Evolutionary conservation across 2,329 filamentous ascomycete genomes (phyloP).

Genomic region (Allantophomopsis cytisporea): DNA sequence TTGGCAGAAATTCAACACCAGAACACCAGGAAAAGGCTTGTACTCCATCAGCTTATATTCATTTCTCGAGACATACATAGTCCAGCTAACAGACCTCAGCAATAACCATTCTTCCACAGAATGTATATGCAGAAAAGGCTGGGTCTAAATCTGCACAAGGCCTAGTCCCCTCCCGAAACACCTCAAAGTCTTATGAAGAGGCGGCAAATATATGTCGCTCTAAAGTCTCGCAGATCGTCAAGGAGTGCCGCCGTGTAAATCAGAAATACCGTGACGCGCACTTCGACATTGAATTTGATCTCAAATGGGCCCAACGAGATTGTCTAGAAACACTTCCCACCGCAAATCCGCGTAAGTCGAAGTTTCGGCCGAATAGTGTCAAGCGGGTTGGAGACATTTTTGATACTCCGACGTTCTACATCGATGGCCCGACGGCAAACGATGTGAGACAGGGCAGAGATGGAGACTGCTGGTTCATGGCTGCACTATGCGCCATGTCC

Average conservation of each 20-base stretch:
- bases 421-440: conserved; percentile 61
- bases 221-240: conserved; percentile 47
- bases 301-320: conserved; percentile 43
- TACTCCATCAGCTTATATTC: not conserved
- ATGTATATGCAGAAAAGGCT: conserved; percentile 47
- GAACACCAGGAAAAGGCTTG: conserved; percentile 54
- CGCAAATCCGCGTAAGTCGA: conserved; percentile 1
- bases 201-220: conserved; percentile 54
- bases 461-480: conserved; percentile 81
- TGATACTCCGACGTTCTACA: conserved; percentile 61
- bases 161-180: conserved; percentile 37
- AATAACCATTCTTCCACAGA: conserved; percentile 56
- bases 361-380: conserved; percentile 7
- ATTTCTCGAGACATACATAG: not conserved
- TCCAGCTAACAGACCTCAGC: conserved; percentile 23
- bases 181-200: conserved; percentile 57
- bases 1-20: conserved; percentile 59
- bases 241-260: conserved; percentile 61
- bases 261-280: conserved; percentile 79
- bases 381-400: conserved; percentile 68
- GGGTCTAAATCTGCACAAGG: conserved; percentile 40
- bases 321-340: conserved; percentile 30
- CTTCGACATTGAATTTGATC: conserved; percentile 71
- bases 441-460: conserved; percentile 68
- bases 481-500: conserved; percentile 60